Evolutionary conservation across 768 basidiomycete species (phyloP), one percentile per base, ranked within the genome.

Genomic region (Russula griseocarnosa): DNA sequence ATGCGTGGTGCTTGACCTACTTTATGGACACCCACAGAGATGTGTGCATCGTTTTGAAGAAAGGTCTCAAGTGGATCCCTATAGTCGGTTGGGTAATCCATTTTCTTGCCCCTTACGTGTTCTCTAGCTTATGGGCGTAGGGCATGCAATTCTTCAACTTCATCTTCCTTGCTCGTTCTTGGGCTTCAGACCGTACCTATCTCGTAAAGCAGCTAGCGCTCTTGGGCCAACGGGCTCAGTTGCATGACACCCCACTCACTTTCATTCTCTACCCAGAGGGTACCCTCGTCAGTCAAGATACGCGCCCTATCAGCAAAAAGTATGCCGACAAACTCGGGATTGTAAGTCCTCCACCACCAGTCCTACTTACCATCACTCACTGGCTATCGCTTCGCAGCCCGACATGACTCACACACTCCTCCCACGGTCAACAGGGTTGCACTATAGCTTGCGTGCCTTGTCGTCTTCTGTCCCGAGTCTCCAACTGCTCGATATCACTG

Each of bases 261-360:
- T 84, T 96, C 69, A 79, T 98, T 60, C 80, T 98, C 52, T 98
- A 95, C 73, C 97, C 97, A 0, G 97, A 99, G 74, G 97, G 97
- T 34, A 98, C 96, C 5, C 86, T 98, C 30, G 88, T 95, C 16
- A 94, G 92, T 74, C 81, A 83, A 66, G 79, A 94, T 66, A 98
- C 95, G 5, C 76, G 92, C 53, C 93, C 92, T 0, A 79, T 88
- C 68, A 94, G 90, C 74, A 85, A 84, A 76, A 88, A 87, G 70
- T 98, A 86, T 71, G 94, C 95, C 6, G 87, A 93, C 62, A 94
- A 91, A 76, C 83, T 86, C 70, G 91, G 89, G 7, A 86, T 96
- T 62, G 94, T 96, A 71, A 77, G 94, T 11, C 47, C 9, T 82
- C 28, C 16, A 28, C 49, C 49, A 16, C 14, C 46, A 46, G 10